phyloP scores from a whole-genome alignment of 371 early-diverging fungal genomes.

The Dinochytrium kinnereticum region DNA sequence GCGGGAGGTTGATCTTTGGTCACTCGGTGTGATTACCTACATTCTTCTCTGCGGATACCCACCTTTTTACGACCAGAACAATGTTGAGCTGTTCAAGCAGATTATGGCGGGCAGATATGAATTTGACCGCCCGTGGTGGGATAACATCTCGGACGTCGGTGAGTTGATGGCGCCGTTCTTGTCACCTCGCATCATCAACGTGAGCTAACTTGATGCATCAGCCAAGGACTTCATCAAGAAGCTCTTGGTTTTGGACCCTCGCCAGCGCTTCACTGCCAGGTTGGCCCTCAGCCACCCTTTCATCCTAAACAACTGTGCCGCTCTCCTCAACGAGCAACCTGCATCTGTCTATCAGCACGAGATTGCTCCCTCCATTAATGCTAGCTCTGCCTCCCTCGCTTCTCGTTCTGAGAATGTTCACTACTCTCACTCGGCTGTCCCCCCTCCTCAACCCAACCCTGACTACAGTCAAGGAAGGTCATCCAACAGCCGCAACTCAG shows the following conservation, averaged over 20 bases:
- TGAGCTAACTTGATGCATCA: constrained; percentile 24
- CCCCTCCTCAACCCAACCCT: constrained; percentile 13
- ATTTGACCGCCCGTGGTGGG: constrained; percentile 87
- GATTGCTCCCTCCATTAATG: neutral
- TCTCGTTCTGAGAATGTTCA: neutral
- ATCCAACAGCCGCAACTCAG: constrained; percentile 18
- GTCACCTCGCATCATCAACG: too few species aligned
- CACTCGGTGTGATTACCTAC: constrained; percentile 97
- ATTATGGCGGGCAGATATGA: constrained; percentile 79
- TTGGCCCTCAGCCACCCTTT: constrained; percentile 62
- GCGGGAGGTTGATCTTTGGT: constrained; percentile 96
- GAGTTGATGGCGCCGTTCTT: too few species aligned
- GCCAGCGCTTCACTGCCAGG: constrained; percentile 73
- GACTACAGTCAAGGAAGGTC: constrained; percentile 10
- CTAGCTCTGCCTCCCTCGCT: neutral
- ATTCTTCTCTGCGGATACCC: constrained; percentile 95
- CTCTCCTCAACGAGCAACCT: constrained; percentile 24
- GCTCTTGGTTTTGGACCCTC: constrained; percentile 76
- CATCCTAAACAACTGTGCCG: constrained; percentile 25
- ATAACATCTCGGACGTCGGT: constrained; percentile 73
- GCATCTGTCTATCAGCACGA: neutral
- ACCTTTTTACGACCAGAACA: constrained; percentile 83
- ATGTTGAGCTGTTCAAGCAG: constrained; percentile 69
- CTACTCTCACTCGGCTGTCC: too few species aligned
- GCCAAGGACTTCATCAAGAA: constrained; percentile 84